Percentiles rank a stretch among this genome's conserved stretches.
These are phyloP conservation scores for Debaryomyces fabryi DNA, from an alignment of 1,139 yeast genomes.

Conservation along the genomic window DNA sequence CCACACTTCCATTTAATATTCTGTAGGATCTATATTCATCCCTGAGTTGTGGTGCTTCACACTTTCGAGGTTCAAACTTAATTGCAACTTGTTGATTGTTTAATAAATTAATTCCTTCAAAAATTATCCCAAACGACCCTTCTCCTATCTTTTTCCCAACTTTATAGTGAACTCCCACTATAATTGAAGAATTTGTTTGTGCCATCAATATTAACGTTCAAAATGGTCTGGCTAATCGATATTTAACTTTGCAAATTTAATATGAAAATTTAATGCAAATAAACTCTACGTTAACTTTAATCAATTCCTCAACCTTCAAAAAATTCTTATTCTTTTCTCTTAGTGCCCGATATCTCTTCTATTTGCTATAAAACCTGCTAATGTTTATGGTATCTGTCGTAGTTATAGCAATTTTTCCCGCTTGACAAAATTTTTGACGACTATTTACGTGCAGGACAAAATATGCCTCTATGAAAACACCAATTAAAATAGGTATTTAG, in stretches of 20 bases:
- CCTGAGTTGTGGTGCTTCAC: constrained; percentile 79
- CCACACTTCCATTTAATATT: constrained; percentile 60
- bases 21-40: constrained; percentile 79
- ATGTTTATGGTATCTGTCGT: background rate
- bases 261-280: background rate
- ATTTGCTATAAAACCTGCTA: background rate
- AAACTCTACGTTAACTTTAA: background rate
- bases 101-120: constrained; percentile 89
- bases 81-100: constrained; percentile 77
- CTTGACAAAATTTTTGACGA: constrained; percentile 5
- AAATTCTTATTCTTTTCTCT: background rate
- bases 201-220: constrained; percentile 20
- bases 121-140: constrained; percentile 96
- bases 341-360: background rate
- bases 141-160: constrained; percentile 97
- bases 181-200: constrained; percentile 40
- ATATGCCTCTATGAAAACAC: background rate
- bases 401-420: constrained; percentile 6
- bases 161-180: constrained; percentile 78
- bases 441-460: constrained; percentile 5
- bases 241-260: constrained; percentile 1
- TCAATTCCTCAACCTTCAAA: background rate
- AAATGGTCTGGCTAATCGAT: background rate
- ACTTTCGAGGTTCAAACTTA: constrained; percentile 76
- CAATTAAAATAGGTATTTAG: background rate